Conservation (phyloP, 495 filamentous ascomycete genomes). For the Penicillium cosmopolitanum region DNA sequence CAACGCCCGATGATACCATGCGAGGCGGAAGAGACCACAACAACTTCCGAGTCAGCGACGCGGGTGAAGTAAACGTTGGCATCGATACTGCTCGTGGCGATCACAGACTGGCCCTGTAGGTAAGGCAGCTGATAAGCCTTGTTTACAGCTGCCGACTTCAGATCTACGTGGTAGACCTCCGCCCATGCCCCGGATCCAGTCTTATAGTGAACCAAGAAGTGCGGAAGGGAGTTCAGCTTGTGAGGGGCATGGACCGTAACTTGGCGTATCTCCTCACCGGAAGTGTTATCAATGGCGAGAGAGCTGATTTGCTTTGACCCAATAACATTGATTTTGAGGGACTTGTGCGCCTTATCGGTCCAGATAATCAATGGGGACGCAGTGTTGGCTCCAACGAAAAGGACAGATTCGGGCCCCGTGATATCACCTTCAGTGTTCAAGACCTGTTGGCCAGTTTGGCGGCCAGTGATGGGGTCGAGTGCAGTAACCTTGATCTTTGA, state of each 20-base stretch:
- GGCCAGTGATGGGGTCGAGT: constrained; percentile 72
- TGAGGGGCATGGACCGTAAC: constrained; percentile 76
- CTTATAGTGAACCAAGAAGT: constrained; percentile 85
- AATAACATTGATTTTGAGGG: constrained; percentile 78
- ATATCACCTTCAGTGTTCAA: constrained; percentile 77
- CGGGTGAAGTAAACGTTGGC: constrained; percentile 89
- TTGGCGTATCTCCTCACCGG: constrained; percentile 61
- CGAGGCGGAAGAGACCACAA: constrained; percentile 74
- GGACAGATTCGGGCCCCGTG: constrained; percentile 63
- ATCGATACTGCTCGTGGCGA: constrained; percentile 75
- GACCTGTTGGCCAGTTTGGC: constrained; percentile 62
- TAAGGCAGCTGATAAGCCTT: constrained; percentile 79
- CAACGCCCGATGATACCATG: constrained; percentile 76
- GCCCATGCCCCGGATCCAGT: constrained; percentile 73
- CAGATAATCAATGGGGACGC: constrained; percentile 81
- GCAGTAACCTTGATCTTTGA: constrained; percentile 74
- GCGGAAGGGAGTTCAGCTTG: constrained; percentile 66
- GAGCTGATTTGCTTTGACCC: constrained; percentile 66
- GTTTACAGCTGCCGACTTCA: constrained; percentile 62
- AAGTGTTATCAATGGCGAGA: constrained; percentile 53
- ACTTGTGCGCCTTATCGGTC: constrained; percentile 70
- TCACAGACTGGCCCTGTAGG: constrained; percentile 67
- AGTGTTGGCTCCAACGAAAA: constrained; percentile 83
- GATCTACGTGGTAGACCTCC: constrained; percentile 82
- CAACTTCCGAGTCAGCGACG: constrained; percentile 69